A percentile compares a stretch with the other conserved stretches of the same genome.
Evolutionary conservation across 2,329 filamentous ascomycete species (phyloP).

Genomic region (Elsinoe fawcettii): DNA sequence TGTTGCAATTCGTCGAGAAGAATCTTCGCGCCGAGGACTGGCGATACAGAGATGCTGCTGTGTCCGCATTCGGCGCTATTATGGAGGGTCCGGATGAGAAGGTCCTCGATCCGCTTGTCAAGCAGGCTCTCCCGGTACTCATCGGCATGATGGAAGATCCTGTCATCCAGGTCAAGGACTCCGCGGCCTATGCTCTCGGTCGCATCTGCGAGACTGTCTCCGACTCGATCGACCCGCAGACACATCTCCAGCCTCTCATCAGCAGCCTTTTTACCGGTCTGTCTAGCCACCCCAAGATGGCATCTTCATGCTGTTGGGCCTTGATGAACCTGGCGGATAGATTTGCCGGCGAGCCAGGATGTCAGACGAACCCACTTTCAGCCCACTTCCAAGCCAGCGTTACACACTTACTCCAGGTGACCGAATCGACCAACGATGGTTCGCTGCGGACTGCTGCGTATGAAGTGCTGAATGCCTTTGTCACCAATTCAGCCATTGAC

Average conservation of each 20-base stretch:
- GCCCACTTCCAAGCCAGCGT: slow-evolving; percentile 91
- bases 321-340: slow-evolving; percentile 96
- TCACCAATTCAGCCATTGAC: slow-evolving; percentile 81
- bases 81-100: slow-evolving; percentile 97
- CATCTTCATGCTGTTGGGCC: slow-evolving; percentile 96
- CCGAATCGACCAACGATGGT: slow-evolving; percentile 78
- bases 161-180: slow-evolving; percentile 87
- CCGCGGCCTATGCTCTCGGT: slow-evolving; percentile 88
- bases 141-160: slow-evolving; percentile 89
- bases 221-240: slow-evolving; percentile 76
- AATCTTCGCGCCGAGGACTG: slow-evolving; percentile 88
- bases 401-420: slow-evolving; percentile 74
- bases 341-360: slow-evolving; percentile 79
- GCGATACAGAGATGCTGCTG: slow-evolving; percentile 89
- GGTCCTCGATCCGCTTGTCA: slow-evolving; percentile 85
- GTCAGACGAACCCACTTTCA: slow-evolving; percentile 72
- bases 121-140: slow-evolving; percentile 85
- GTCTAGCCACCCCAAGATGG: slow-evolving; percentile 90
- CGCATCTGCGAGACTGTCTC: slow-evolving; percentile 93
- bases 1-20: slow-evolving; percentile 83
- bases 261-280: slow-evolving; percentile 83
- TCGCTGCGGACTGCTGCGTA: slow-evolving; percentile 91
- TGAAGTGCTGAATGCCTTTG: slow-evolving; percentile 91
- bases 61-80: slow-evolving; percentile 94
- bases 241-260: slow-evolving; percentile 78